phyloP scores from a whole-genome alignment of 2,329 filamentous ascomycete genomes.

The Gremmenia infestans region DNA sequence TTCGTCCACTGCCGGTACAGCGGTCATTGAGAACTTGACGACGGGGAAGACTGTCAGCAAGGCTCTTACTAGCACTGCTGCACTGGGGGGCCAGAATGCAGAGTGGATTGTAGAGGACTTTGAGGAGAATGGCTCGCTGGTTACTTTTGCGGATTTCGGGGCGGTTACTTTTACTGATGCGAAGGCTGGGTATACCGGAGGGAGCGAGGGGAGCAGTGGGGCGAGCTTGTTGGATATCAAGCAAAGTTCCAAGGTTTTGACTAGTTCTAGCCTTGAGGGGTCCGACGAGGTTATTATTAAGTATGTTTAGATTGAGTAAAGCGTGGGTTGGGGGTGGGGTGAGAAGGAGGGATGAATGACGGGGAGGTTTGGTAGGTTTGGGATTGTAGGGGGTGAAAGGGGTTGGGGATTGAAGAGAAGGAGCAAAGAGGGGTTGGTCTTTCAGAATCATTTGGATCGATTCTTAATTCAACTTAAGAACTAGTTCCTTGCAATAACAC shows the following conservation, averaged over 20 bases:
- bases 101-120: constrained; percentile 50
- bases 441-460: too few relatives aligned
- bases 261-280: not conserved
- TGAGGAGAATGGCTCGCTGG: constrained; percentile 30
- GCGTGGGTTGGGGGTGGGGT: too few relatives aligned
- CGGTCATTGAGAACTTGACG: constrained; percentile 41
- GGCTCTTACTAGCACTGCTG: constrained; percentile 31
- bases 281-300: not conserved
- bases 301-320: not conserved
- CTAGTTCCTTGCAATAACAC: too few relatives aligned
- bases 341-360: not conserved
- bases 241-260: not conserved
- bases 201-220: not conserved
- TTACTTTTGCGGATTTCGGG: constrained; percentile 43
- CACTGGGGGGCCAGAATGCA: constrained; percentile 40
- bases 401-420: not conserved
- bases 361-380: too few relatives aligned
- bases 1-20: constrained; percentile 36
- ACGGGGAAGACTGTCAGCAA: constrained; percentile 40
- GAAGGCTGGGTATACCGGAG: not conserved
- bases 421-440: too few relatives aligned
- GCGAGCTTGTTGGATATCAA: not conserved
- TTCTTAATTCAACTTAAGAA: too few relatives aligned
- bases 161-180: constrained; percentile 38
- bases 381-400: not conserved